Percentiles rank a stretch among this genome's conserved stretches.
Evolutionary conservation across 768 basidiomycete genomes (phyloP).

Genomic region (Russula virescens): DNA sequence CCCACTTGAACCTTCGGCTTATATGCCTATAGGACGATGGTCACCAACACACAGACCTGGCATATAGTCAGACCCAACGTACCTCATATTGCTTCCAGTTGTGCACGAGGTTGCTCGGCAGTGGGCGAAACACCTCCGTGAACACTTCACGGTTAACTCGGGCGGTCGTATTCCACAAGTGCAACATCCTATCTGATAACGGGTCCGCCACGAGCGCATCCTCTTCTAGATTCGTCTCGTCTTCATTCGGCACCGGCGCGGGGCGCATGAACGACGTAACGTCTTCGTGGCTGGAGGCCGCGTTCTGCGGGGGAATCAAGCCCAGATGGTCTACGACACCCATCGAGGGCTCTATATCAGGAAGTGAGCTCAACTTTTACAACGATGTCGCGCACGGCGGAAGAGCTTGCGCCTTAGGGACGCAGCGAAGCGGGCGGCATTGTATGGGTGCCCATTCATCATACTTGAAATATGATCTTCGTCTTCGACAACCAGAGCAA

Average conservation of each 20-base stretch:
- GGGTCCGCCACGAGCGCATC: conserved; percentile 77
- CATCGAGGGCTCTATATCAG: conserved; percentile 8
- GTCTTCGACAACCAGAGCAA: conserved; percentile 90
- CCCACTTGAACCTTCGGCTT: conserved; percentile 73
- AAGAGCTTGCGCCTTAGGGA: conserved; percentile 78
- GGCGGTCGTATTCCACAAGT: conserved; percentile 67
- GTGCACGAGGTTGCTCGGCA: conserved; percentile 77
- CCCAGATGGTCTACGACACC: conserved; percentile 69
- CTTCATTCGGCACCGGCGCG: conserved; percentile 62
- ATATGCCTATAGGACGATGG: conserved; percentile 44
- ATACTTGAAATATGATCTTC: conserved; percentile 61
- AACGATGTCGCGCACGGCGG: conserved; percentile 46
- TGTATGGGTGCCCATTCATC: conserved; percentile 75
- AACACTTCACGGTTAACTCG: conserved; percentile 79
- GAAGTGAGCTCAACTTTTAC: neutral
- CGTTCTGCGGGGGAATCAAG: conserved; percentile 69
- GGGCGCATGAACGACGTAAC: conserved; percentile 67
- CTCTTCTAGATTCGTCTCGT: conserved; percentile 52
- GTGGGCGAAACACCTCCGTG: conserved; percentile 79
- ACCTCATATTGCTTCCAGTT: conserved; percentile 78
- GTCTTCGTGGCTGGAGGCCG: conserved; percentile 38
- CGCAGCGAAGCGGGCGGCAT: conserved; percentile 76
- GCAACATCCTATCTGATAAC: conserved; percentile 51
- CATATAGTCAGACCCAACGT: neutral
- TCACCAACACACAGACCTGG: neutral